A percentile compares a stretch with the other conserved stretches of the same genome.
phyloP scores from a whole-genome alignment of 2,329 filamentous ascomycete genomes.

The Emergomyces pasteurianus region DNA sequence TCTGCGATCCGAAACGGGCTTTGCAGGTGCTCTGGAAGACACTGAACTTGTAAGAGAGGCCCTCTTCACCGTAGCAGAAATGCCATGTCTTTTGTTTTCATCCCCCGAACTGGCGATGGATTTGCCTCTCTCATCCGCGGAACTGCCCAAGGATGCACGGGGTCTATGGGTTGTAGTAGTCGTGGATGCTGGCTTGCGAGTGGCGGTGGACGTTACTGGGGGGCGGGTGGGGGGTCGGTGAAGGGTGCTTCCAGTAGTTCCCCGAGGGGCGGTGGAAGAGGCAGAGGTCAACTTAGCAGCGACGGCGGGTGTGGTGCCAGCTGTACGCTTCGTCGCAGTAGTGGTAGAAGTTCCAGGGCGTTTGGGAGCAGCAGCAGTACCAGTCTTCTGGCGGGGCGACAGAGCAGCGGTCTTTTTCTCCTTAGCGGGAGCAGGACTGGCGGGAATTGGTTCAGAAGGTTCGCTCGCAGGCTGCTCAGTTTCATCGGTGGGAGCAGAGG shows the following conservation, averaged over 20 bases:
- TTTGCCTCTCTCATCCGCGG: constrained; percentile 31
- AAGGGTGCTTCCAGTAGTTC: constrained; percentile 26
- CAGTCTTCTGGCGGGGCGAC: constrained; percentile 23
- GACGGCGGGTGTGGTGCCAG: constrained; percentile 13
- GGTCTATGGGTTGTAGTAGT: constrained; percentile 29
- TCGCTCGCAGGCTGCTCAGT: neutral
- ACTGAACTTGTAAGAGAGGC: constrained; percentile 32
- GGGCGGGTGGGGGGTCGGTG: constrained; percentile 36
- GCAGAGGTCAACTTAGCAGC: constrained; percentile 20
- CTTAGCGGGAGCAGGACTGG: constrained; percentile 22
- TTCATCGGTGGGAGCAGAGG: constrained; percentile 17
- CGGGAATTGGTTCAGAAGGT: constrained; percentile 16
- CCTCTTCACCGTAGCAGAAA: constrained; percentile 32
- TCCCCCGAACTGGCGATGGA: constrained; percentile 34
- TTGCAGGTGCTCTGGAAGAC: constrained; percentile 23
- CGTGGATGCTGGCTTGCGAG: constrained; percentile 17
- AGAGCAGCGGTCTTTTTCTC: constrained; percentile 22
- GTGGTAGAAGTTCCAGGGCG: constrained; percentile 23
- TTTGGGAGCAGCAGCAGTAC: constrained; percentile 19
- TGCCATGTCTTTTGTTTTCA: constrained; percentile 28
- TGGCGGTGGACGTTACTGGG: constrained; percentile 18
- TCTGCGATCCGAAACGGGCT: constrained; percentile 25
- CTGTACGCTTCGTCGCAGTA: constrained; percentile 22
- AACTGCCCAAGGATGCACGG: constrained; percentile 32
- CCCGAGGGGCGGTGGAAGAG: constrained; percentile 15